These are phyloP conservation scores for Aspergillus heteromorphus DNA, from an alignment of 495 filamentous ascomycete genomes.

Conservation along the genomic window DNA sequence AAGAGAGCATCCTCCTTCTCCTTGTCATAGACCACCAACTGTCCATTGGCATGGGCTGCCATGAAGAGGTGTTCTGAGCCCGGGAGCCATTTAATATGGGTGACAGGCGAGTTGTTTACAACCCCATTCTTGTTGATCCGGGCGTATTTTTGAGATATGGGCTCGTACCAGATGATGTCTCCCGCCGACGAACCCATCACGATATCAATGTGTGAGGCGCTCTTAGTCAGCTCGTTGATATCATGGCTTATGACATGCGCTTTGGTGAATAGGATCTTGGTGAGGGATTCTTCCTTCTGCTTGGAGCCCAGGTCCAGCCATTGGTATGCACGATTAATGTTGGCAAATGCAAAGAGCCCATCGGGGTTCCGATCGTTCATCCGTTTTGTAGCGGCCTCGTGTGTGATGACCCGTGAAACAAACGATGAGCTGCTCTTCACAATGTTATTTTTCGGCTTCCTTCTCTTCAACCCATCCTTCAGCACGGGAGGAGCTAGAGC, in stretches of 20 bases:
- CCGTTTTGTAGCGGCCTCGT: conserved; percentile 73
- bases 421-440: conserved; percentile 97
- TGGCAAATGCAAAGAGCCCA: conserved; percentile 85
- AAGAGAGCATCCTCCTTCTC: conserved; percentile 93
- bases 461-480: conserved; percentile 74
- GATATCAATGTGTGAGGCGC: conserved; percentile 72
- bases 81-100: conserved; percentile 87
- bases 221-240: conserved; percentile 79
- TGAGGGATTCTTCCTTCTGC: conserved; percentile 72
- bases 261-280: conserved; percentile 94
- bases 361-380: conserved; percentile 71
- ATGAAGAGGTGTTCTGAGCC: conserved; percentile 92
- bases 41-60: conserved; percentile 87
- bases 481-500: conserved; percentile 53
- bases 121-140: conserved; percentile 94
- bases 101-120: conserved; percentile 79
- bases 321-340: conserved; percentile 89
- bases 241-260: conserved; percentile 94
- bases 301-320: conserved; percentile 64
- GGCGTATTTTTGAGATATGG: conserved; percentile 91
- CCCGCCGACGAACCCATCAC: conserved; percentile 94
- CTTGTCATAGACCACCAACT: conserved; percentile 95
- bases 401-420: conserved; percentile 88
- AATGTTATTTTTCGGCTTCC: conserved; percentile 96
- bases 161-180: conserved; percentile 98